A percentile compares a stretch with the other conserved stretches of the same genome.
phyloP scores from a whole-genome alignment of 768 basidiomycete species.

The Termitomyces sp. region DNA sequence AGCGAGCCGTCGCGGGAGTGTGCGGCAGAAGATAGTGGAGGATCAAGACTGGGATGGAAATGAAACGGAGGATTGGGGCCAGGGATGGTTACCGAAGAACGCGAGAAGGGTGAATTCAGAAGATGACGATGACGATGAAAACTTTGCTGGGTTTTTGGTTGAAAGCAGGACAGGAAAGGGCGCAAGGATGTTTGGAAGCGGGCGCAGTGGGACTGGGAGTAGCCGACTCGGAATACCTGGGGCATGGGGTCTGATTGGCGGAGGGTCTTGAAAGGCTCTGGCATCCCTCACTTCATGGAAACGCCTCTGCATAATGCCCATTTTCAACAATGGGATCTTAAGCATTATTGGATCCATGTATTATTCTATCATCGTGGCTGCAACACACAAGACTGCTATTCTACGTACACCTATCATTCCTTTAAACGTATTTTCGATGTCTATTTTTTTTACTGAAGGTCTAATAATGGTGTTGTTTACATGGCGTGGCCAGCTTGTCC shows the following conservation, averaged over 20 bases:
- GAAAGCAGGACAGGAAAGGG: slow-evolving; percentile 5
- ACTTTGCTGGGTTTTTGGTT: slow-evolving; percentile 19
- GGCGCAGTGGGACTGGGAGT: slow-evolving; percentile 19
- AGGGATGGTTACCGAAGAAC: slow-evolving; percentile 20
- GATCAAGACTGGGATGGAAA: slow-evolving; percentile 23
- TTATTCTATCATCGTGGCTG: not conserved
- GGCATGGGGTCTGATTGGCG: slow-evolving; percentile 11
- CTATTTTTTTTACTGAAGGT: not conserved
- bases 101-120: slow-evolving; percentile 16
- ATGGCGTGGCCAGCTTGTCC: no score
- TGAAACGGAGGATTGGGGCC: slow-evolving; percentile 22
- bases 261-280: slow-evolving; percentile 5
- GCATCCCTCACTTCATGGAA: not conserved
- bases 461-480: not conserved
- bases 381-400: slow-evolving; percentile 1
- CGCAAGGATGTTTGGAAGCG: slow-evolving; percentile 18
- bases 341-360: not conserved
- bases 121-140: slow-evolving; percentile 25
- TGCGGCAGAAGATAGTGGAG: slow-evolving; percentile 15
- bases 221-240: slow-evolving; percentile 18
- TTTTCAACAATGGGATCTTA: not conserved
- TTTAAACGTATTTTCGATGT: slow-evolving; percentile 5
- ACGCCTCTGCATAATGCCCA: not conserved
- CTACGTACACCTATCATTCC: slow-evolving; percentile 3
- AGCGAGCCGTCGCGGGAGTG: slow-evolving; percentile 5